Conservation (phyloP, 768 basidiomycete genomes). For the Phylloporus sp. region DNA sequence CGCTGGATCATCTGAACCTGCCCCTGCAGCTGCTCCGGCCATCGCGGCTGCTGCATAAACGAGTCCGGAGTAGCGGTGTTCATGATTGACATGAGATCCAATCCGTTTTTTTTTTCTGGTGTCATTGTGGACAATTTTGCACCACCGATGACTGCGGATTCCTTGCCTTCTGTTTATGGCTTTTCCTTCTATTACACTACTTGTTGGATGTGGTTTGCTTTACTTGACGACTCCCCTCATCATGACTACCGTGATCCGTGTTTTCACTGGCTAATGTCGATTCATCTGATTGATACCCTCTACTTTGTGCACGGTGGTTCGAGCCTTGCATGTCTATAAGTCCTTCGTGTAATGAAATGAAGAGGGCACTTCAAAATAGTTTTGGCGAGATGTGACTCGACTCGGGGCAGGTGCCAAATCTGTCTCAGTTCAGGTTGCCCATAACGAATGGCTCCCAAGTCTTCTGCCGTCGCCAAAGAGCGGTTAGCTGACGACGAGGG, state of each 20-base stretch:
- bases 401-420: not conserved
- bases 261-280: conserved; percentile 64
- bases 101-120: conserved; percentile 32
- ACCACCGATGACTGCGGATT: conserved; percentile 36
- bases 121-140: conserved; percentile 34
- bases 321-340: conserved; percentile 31
- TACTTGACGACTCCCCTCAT: conserved; percentile 54
- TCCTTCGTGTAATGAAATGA: conserved; percentile 29
- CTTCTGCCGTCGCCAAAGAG: conserved; percentile 49
- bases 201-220: conserved; percentile 57
- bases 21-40: conserved; percentile 54
- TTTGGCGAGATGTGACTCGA: conserved; percentile 22
- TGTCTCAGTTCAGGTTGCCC: not conserved
- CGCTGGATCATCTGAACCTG: conserved; percentile 32
- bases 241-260: conserved; percentile 59
- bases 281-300: conserved; percentile 56
- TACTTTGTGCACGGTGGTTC: conserved; percentile 29
- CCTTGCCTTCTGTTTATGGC: conserved; percentile 33
- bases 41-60: conserved; percentile 79
- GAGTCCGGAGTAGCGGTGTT: conserved; percentile 17
- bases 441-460: conserved; percentile 60
- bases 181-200: conserved; percentile 37
- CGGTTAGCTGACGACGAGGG: conserved; percentile 68
- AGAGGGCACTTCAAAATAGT: conserved; percentile 11
- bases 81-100: conserved; percentile 44